A percentile compares a stretch with the other conserved stretches of the same genome.
Evolutionary conservation across 2,329 filamentous ascomycete genomes (phyloP).

Genomic region (Chaetomiaceae sp.): DNA sequence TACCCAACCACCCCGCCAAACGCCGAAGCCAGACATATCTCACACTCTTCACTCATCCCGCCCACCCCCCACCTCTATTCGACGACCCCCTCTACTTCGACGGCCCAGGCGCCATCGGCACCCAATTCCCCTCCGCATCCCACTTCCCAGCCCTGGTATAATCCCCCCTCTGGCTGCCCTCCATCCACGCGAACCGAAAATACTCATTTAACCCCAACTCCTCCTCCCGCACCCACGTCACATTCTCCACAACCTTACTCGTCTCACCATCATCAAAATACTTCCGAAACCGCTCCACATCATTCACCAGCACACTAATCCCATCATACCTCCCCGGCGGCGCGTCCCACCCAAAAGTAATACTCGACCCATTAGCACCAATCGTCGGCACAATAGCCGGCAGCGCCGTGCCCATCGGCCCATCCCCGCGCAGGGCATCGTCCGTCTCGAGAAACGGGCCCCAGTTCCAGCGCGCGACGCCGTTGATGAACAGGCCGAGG

Average conservation of each 20-base stretch:
- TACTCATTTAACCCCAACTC: constrained; percentile 55
- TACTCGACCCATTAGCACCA: constrained; percentile 42
- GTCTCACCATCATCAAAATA: constrained; percentile 61
- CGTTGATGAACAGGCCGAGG: constrained; percentile 88
- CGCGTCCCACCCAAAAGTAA: constrained; percentile 54
- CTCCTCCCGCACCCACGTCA: constrained; percentile 55
- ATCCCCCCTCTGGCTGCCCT: constrained; percentile 59
- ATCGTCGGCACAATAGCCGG: constrained; percentile 49
- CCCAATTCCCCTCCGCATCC: constrained; percentile 61
- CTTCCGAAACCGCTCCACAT: constrained; percentile 73
- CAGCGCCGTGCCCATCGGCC: constrained; percentile 57
- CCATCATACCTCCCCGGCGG: constrained; percentile 60
- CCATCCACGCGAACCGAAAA: constrained; percentile 72
- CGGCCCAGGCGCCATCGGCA: constrained; percentile 58
- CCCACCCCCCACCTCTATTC: neutral
- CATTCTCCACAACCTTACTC: constrained; percentile 35
- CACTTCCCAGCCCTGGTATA: constrained; percentile 73
- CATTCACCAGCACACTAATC: constrained; percentile 76
- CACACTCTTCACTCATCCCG: too few species aligned
- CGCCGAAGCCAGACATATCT: neutral
- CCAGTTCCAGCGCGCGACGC: constrained; percentile 90
- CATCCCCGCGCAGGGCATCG: constrained; percentile 63
- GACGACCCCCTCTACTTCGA: constrained; percentile 39
- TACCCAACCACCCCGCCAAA: too few species aligned
- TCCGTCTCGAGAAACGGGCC: constrained; percentile 83